These are phyloP conservation scores for Tuber borchii DNA, from an alignment of 495 filamentous ascomycete species.

Conservation along the genomic window DNA sequence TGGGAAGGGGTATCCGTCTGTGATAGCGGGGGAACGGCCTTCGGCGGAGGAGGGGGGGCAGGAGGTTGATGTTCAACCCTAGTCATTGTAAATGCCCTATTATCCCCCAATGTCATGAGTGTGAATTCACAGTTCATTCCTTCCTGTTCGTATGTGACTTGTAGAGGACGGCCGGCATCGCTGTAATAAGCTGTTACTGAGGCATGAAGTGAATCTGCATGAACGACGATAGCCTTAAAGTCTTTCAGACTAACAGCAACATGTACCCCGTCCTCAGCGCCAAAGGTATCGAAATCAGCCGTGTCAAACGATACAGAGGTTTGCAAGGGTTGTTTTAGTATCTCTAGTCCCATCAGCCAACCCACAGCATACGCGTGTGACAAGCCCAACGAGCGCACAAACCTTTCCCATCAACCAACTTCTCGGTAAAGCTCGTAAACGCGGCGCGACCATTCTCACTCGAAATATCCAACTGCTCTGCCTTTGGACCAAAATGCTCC, in stretches of 20 bases:
- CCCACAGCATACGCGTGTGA: neutral
- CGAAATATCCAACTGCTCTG: constrained; percentile 86
- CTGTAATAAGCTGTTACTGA: constrained; percentile 73
- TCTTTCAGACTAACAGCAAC: constrained; percentile 89
- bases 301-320: constrained; percentile 83
- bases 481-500: constrained; percentile 83
- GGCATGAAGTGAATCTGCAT: constrained; percentile 69
- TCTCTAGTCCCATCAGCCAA: constrained; percentile 50
- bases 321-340: constrained; percentile 87
- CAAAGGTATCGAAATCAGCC: constrained; percentile 76
- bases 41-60: neutral
- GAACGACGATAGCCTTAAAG: constrained; percentile 79
- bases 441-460: constrained; percentile 62
- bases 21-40: neutral
- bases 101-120: constrained; percentile 88
- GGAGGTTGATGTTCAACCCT: constrained; percentile 8
- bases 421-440: constrained; percentile 95
- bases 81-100: constrained; percentile 42
- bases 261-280: constrained; percentile 67
- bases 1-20: constrained; percentile 1
- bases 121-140: constrained; percentile 82
- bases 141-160: constrained; percentile 66
- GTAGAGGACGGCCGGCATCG: constrained; percentile 71
- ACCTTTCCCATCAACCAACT: constrained; percentile 77
- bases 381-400: constrained; percentile 20